A percentile compares a stretch with the other conserved stretches of the same genome.
Evolutionary conservation across 2,329 filamentous ascomycete species (phyloP).

Genomic region (Colletotrichum filicis): DNA sequence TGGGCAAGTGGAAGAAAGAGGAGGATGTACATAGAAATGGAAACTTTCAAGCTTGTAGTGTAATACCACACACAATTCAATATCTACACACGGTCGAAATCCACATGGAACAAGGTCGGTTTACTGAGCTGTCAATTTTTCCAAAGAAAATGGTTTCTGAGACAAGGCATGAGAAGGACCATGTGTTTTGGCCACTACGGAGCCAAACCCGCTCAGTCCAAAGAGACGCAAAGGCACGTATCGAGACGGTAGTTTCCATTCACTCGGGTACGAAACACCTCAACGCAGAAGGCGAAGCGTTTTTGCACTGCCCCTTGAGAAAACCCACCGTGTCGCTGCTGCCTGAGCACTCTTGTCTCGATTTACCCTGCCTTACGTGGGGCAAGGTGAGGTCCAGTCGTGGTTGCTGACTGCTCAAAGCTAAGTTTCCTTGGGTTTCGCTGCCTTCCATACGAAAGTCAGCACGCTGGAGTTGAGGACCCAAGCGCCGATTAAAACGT

Average conservation of each 20-base stretch:
- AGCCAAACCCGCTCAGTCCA: neutral
- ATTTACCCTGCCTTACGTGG: neutral
- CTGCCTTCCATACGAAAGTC: neutral
- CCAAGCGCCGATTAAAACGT: neutral
- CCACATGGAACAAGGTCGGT: neutral
- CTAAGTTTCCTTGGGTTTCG: neutral
- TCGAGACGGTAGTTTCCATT: neutral
- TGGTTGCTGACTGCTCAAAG: neutral
- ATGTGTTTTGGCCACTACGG: no score
- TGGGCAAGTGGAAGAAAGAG: neutral
- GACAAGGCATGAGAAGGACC: neutral
- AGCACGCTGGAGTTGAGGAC: neutral
- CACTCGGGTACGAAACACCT: neutral
- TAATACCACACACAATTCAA: neutral
- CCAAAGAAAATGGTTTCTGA: neutral
- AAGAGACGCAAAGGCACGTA: neutral
- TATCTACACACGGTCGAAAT: neutral
- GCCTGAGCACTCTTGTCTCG: neutral
- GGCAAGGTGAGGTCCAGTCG: neutral
- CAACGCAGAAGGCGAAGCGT: neutral
- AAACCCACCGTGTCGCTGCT: neutral
- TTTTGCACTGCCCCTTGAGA: neutral
- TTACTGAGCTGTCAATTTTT: neutral
- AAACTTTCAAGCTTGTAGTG: no score
- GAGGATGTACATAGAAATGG: neutral